A percentile compares a stretch with the other conserved stretches of the same genome.
Evolutionary conservation across 1,284 basidiomycete species (phyloP).

Genomic region (Blastosporella zonata): DNA sequence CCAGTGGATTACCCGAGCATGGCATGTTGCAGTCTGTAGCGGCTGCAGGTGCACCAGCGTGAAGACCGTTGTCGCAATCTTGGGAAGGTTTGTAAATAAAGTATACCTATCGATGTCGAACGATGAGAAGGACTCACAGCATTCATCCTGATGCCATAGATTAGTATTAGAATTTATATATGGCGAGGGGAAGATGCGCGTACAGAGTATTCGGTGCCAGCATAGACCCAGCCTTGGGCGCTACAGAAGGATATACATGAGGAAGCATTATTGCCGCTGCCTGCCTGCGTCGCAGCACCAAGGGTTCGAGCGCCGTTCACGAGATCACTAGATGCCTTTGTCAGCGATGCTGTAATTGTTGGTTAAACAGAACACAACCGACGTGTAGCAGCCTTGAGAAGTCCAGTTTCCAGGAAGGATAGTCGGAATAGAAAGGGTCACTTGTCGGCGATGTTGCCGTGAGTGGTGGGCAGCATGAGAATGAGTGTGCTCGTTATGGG

Average conservation of each 20-base stretch:
- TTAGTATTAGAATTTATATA: conserved; percentile 4
- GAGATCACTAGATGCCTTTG: conserved; percentile 42
- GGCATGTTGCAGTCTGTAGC: conserved; percentile 56
- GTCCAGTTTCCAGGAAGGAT: conserved; percentile 52
- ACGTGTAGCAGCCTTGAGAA: conserved; percentile 66
- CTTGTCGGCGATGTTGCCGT: conserved; percentile 34
- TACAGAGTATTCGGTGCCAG: conserved; percentile 56
- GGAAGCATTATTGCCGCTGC: conserved; percentile 61
- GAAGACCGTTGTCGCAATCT: conserved; percentile 63
- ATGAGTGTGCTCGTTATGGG: conserved; percentile 25
- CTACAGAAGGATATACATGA: conserved; percentile 62
- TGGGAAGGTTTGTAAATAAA: conserved; percentile 10
- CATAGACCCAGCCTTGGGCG: conserved; percentile 47
- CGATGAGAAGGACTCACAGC: conserved; percentile 43
- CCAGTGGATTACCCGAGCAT: conserved; percentile 56
- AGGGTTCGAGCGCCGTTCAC: conserved; percentile 49
- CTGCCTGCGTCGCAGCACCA: conserved; percentile 40
- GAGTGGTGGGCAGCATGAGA: conserved; percentile 15
- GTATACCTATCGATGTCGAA: conserved; percentile 12
- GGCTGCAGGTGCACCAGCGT: conserved; percentile 44
- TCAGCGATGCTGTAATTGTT: conserved; percentile 1
- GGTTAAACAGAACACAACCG: conserved; percentile 23
- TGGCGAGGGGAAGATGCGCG: conserved; percentile 14
- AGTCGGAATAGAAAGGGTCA: conserved; percentile 30
- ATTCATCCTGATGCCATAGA: conserved; percentile 36